Evolutionary conservation across 495 filamentous ascomycete genomes (phyloP), one percentile per base, ranked within the genome.

Genomic region (Peziza echinospora): DNA sequence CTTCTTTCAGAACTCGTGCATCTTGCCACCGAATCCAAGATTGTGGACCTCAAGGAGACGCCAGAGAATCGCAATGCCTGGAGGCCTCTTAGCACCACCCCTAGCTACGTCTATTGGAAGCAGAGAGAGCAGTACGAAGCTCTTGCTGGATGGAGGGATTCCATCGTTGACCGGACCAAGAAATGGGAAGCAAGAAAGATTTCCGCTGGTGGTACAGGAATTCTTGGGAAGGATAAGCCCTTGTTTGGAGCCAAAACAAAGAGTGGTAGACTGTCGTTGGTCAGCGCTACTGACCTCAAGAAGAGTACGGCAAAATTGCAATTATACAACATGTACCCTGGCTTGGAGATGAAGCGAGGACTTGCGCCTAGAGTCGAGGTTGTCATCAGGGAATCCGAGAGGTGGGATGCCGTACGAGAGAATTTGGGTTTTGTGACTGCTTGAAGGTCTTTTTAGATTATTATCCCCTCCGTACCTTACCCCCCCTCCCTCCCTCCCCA

Each of bases 1-100:
- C 75, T 78, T 21, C 66, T 89, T 21, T 65, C 70, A 7, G 78
- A 82, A 58, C 69, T 91, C 28, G 68, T 87, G 43, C 71, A 73
- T 46, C 66, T 87, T 37, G 76, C 75, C 1, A 68, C 70, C 21
- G 64, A 67, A 1, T 71, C 77, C 1, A 68, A 63, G 43, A 56
- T 82, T 10, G 73, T 66, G 49, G 75, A 81, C 47, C 57, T 79
- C 22, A 54, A 49, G 8, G 34, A 61, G 49, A 59, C 63, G 43
- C 64, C 65, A 4, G 59, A 64, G 50, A 73, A 77, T 48, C 73
- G 71, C 53, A 64, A 66, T 13, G 58, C 65, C 17, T 80, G 76
- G 76, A 66, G 75, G 34, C 75, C 76, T 7, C 65, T 66, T 5
- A 75, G 68, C 49, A 63, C 66, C 34, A 75, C 67, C 11, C 67